phyloP scores from a whole-genome alignment of 441 rosid genomes.

The Codiaeum variegatum region DNA sequence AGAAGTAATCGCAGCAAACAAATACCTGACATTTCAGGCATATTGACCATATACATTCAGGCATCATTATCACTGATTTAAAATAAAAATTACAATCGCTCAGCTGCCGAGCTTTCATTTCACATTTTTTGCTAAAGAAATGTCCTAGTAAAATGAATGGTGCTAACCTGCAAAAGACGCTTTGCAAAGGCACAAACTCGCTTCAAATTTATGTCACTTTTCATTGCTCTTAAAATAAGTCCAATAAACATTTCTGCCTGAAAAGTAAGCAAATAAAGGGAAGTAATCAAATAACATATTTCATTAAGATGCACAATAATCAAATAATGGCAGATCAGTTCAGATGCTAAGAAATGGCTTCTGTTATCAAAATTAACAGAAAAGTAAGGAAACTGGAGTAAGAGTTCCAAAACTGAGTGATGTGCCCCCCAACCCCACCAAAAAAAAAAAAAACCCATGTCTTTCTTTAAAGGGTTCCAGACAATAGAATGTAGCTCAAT shows the following conservation, averaged over 20 bases:
- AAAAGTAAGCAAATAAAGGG: constrained; percentile 15
- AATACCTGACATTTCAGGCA: background rate
- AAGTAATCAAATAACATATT: constrained; percentile 4
- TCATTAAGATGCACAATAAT: background rate
- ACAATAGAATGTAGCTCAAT: background rate
- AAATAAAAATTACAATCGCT: background rate
- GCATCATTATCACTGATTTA: background rate
- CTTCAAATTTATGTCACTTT: constrained; percentile 77
- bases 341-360: background rate
- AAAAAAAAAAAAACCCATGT: no score
- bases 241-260: constrained; percentile 96
- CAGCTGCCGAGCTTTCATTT: background rate
- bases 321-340: background rate
- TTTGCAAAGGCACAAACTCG: constrained; percentile 87
- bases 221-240: constrained; percentile 89
- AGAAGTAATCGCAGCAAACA: background rate
- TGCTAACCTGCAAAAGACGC: constrained; percentile 84
- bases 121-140: background rate
- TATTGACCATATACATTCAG: background rate
- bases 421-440: no score
- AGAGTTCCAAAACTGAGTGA: background rate
- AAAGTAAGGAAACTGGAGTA: background rate
- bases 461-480: background rate
- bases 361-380: background rate
- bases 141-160: background rate